phyloP scores from a whole-genome alignment of 768 basidiomycete species.

The Tylopilus balloui region DNA sequence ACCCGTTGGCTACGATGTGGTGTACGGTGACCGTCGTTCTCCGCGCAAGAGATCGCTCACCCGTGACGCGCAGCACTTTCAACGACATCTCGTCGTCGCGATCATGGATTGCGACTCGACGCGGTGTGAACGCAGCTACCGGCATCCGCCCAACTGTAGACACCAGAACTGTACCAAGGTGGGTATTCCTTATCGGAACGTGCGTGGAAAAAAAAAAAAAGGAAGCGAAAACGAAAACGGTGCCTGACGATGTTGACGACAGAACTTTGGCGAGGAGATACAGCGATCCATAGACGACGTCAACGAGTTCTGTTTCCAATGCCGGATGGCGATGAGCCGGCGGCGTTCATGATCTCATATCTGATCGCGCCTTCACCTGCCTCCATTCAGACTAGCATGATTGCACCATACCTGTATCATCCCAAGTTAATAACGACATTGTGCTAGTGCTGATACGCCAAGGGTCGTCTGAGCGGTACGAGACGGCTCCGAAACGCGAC shows the following conservation, averaged over 20 bases:
- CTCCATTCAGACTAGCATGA: conserved; percentile 16
- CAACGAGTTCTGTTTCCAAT: conserved; percentile 67
- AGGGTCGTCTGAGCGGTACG: background rate
- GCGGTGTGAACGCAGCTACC: conserved; percentile 59
- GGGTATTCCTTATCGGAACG: conserved; percentile 27
- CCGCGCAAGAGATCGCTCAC: conserved; percentile 8
- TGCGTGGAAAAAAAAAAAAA: conserved; percentile 12
- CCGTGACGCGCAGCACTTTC: conserved; percentile 60
- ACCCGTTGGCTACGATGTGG: conserved; percentile 71
- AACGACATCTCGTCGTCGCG: conserved; percentile 67
- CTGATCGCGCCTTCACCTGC: background rate
- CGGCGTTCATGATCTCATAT: conserved; percentile 16
- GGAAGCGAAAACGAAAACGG: too few species aligned
- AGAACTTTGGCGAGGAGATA: conserved; percentile 69
- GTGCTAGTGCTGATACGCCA: conserved; percentile 6
- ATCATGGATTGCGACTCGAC: conserved; percentile 70
- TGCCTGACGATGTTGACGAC: conserved; percentile 11
- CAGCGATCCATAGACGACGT: conserved; percentile 66
- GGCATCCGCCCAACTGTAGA: conserved; percentile 55
- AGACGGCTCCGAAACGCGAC: background rate
- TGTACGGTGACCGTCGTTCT: conserved; percentile 37
- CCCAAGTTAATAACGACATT: conserved; percentile 18
- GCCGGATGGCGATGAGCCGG: conserved; percentile 53
- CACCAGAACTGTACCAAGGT: conserved; percentile 55
- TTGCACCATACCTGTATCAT: conserved; percentile 28